These are phyloP conservation scores for Hura crepitans DNA, from an alignment of 441 rosid genomes.

Conservation along the genomic window DNA sequence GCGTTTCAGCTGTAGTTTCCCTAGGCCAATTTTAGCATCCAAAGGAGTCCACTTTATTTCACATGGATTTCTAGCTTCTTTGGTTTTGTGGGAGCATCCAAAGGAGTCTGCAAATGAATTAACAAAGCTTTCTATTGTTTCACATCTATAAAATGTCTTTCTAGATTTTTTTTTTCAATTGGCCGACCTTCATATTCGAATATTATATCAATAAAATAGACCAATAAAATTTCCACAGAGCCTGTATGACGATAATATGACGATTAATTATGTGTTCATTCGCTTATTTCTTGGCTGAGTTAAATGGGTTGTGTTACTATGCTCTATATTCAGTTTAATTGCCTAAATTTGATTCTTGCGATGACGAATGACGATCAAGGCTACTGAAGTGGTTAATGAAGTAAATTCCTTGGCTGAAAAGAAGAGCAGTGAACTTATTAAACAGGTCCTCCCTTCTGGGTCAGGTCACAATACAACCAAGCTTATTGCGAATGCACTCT, in stretches of 20 bases:
- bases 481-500: constrained; percentile 73
- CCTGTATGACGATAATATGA: neutral
- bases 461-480: constrained; percentile 50
- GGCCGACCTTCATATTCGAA: neutral
- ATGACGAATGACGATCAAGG: constrained; percentile 34
- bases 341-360: constrained; percentile 21
- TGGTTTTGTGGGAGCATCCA: neutral
- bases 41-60: neutral
- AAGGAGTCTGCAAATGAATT: neutral
- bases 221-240: neutral
- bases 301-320: neutral
- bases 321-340: neutral
- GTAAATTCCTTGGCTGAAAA: constrained; percentile 79
- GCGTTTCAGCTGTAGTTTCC: neutral
- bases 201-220: neutral
- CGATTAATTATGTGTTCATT: neutral
- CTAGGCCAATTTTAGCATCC: neutral
- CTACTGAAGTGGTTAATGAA: constrained; percentile 51
- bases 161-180: too few species aligned
- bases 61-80: neutral
- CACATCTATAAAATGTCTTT: neutral
- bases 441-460: constrained; percentile 60
- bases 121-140: constrained; percentile 2
- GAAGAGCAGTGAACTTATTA: constrained; percentile 62
- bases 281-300: too few species aligned